Conservation (phyloP, 139 green algal genomes). For the Micractinium sp. region DNA sequence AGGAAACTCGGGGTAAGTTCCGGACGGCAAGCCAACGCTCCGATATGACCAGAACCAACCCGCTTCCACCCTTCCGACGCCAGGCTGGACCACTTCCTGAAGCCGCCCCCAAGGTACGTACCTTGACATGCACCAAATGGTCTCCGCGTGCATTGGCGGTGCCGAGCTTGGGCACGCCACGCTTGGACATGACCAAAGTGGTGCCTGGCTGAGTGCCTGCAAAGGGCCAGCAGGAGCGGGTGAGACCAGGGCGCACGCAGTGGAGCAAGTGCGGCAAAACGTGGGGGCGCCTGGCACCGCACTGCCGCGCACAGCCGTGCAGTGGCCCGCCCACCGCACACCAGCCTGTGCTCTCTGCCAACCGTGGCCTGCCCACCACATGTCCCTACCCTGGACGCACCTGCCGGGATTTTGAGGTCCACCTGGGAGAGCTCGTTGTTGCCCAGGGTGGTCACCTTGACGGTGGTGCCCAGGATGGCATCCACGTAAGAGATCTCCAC, state of each 20-base stretch:
- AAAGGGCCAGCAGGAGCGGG: background rate
- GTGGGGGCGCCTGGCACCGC: background rate
- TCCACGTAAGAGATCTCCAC: conserved; percentile 80
- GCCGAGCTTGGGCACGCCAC: conserved; percentile 92
- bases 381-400: background rate
- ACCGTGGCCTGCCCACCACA: background rate
- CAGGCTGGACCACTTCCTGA: background rate
- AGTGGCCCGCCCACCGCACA: too few species aligned
- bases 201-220: conserved; percentile 95
- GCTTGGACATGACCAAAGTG: conserved; percentile 97
- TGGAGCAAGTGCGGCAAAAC: background rate
- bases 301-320: background rate
- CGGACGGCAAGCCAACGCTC: too few species aligned
- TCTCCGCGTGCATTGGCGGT: conserved; percentile 81
- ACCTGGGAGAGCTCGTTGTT: conserved; percentile 87
- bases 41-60: background rate
- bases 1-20: background rate
- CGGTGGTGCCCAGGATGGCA: conserved; percentile 93
- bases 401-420: conserved; percentile 94
- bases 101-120: background rate
- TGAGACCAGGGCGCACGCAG: background rate
- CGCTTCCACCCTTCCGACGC: background rate
- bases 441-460: conserved; percentile 80
- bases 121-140: conserved; percentile 77
- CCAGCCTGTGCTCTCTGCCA: too few species aligned